These are phyloP conservation scores for Torulaspora maleeae DNA, from an alignment of 805 yeast genomes.

Conservation along the genomic window DNA sequence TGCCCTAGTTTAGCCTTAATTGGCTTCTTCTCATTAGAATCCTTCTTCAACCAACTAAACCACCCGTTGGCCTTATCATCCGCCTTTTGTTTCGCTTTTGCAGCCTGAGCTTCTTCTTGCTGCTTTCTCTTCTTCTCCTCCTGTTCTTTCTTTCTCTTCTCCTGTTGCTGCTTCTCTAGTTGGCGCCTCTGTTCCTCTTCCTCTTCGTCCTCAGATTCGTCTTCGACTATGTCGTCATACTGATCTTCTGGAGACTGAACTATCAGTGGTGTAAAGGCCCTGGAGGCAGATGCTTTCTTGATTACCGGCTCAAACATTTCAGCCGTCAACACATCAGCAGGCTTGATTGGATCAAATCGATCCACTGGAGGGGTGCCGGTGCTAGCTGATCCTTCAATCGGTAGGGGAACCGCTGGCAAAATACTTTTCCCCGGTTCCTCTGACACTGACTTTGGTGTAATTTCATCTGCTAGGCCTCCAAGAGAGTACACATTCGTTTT, in stretches of 20 bases:
- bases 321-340: conserved; percentile 18
- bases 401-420: background rate
- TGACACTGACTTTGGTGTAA: background rate
- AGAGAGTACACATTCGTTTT: background rate
- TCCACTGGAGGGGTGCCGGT: background rate
- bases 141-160: conserved; percentile 25
- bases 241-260: conserved; percentile 38
- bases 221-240: conserved; percentile 44
- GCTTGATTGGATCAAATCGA: conserved; percentile 25
- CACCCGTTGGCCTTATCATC: conserved; percentile 33
- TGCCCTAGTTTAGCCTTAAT: conserved; percentile 84
- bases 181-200: conserved; percentile 27
- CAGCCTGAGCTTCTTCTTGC: conserved; percentile 23
- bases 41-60: conserved; percentile 61
- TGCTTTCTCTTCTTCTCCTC: conserved; percentile 17
- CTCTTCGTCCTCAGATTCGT: conserved; percentile 41
- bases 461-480: background rate
- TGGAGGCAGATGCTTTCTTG: conserved; percentile 23
- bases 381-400: background rate
- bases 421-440: background rate
- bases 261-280: conserved; percentile 18
- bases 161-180: conserved; percentile 18
- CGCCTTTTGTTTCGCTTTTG: conserved; percentile 21
- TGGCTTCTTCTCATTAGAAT: conserved; percentile 66
- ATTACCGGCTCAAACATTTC: conserved; percentile 31